Base-by-base conservation (phyloP, 2,329 filamentous ascomycete species). In the Diaporthe citrichinensis region DNA sequence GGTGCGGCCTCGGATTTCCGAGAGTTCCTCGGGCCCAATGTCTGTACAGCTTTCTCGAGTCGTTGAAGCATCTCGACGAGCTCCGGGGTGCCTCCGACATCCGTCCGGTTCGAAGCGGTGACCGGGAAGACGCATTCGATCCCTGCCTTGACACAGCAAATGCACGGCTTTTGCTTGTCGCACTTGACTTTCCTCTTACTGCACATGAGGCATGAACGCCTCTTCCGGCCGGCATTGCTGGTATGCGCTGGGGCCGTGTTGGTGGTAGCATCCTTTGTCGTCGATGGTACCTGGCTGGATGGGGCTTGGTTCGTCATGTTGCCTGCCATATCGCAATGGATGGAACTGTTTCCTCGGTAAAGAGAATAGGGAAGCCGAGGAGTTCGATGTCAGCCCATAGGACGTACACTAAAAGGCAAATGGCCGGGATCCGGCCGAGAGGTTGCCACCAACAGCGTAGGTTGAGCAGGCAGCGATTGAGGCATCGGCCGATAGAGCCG, bases 201-300 rank as follows among this genome's bases (percentile, higher is more conserved):
- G n/a, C 58, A 61, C 58, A 61, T 61, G 15, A 61, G 5, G 23
- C 58, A 61, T 25, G 58, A 61, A 8, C 58, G 58, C n/a, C 58
- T 23, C 10, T 59, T 59, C 8, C 57, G 57, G 23, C 57, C 57
- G 39, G 58, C 36, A 61, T 41, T 41, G n/a, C 36, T 41, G 12
- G 36, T 7, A 25, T 25, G 3, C 3, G 34, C 8, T 5, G 34
- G 58, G 8, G 12, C 36, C 41, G 12, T 25, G 34, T 9, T 41
- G 36, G 20, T 61, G 4, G 23, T n/a, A 41, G n/a, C 8, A n/a
- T 4, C n/a, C 23, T 61, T 41, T 2, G 34, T 14, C 34, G 36
- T 41, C 0, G n/a, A 25, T 6, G 58, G 36, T 14, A 9, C 1
- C n/a, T 61, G 58, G 14, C 58, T 41, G 23, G 36, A 41, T 41